Evolutionary conservation across 305 asterid genomes (phyloP).

Genomic region (Withania somnifera): DNA sequence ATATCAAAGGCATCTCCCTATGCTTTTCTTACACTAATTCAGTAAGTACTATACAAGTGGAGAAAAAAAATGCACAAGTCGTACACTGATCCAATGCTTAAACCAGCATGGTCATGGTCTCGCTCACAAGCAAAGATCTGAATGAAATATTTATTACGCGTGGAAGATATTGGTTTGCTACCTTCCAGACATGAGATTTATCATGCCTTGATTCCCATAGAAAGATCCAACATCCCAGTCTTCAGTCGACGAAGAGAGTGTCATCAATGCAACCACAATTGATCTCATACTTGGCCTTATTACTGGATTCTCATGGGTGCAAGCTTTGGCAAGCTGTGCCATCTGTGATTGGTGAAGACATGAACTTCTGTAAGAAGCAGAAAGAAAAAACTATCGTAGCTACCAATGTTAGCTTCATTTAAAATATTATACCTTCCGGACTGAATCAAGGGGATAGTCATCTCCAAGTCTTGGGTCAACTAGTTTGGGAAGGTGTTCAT

Average conservation of each 20-base stretch:
- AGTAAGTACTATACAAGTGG: neutral
- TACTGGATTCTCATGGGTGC: constrained; percentile 81
- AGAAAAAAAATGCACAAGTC: neutral
- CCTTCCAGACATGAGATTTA: constrained; percentile 74
- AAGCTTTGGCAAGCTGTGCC: constrained; percentile 77
- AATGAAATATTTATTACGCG: no score
- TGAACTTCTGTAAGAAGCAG: neutral
- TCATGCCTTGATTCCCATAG: constrained; percentile 57
- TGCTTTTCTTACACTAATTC: neutral
- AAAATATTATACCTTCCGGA: constrained; percentile 39
- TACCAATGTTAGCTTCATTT: neutral
- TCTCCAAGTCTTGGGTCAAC: constrained; percentile 77
- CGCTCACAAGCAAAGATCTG: neutral
- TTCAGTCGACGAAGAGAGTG: constrained; percentile 75
- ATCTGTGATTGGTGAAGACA: constrained; percentile 24
- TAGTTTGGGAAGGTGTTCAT: constrained; percentile 39
- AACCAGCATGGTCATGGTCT: neutral
- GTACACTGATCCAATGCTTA: neutral
- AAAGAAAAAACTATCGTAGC: neutral
- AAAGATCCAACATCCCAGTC: constrained; percentile 87
- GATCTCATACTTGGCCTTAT: constrained; percentile 84
- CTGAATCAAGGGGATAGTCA: constrained; percentile 57
- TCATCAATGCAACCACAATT: constrained; percentile 78
- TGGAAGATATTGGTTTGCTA: constrained; percentile 11
- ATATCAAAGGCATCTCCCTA: neutral